Evolutionary conservation across 768 basidiomycete genomes (phyloP).

Genomic region (Gymnopilus junonius): DNA sequence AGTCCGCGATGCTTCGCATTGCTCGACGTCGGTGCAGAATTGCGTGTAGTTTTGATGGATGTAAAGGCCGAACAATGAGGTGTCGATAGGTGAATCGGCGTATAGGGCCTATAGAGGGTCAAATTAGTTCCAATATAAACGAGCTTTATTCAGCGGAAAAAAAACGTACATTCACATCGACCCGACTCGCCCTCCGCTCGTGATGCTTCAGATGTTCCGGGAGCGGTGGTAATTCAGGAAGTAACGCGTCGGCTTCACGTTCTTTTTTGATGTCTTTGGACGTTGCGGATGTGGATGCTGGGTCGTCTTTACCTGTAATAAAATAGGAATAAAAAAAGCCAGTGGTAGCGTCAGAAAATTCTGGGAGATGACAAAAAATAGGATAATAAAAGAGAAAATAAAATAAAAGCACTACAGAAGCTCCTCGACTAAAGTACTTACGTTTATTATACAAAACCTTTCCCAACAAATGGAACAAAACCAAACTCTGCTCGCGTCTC

Average conservation of each 20-base stretch:
- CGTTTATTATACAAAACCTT: conserved; percentile 96
- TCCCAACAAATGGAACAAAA: conserved; percentile 91
- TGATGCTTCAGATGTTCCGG: conserved; percentile 65
- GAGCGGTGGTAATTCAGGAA: conserved; percentile 59
- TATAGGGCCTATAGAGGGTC: conserved; percentile 70
- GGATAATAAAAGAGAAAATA: background rate
- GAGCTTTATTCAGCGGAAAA: background rate
- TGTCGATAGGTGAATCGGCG: conserved; percentile 88
- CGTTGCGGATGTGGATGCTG: conserved; percentile 54
- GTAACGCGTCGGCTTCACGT: conserved; percentile 53
- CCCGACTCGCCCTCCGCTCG: conserved; percentile 68
- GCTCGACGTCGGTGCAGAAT: conserved; percentile 79
- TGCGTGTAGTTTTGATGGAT: conserved; percentile 93
- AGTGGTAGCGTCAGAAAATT: too few relatives aligned
- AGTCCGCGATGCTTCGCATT: conserved; percentile 73
- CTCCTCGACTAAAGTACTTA: too few relatives aligned
- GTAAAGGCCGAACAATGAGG: conserved; percentile 86
- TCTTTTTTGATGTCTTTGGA: conserved; percentile 69
- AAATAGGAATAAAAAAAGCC: background rate
- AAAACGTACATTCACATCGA: conserved; percentile 71
- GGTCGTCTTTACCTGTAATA: conserved; percentile 73
- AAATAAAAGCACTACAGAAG: too few relatives aligned
- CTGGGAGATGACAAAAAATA: conserved; percentile 1
- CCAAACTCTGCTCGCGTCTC: conserved; percentile 82
- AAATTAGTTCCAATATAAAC: too few relatives aligned